These are phyloP conservation scores for Fraxinus albicans DNA, from an alignment of 305 asterid genomes.

Conservation along the genomic window DNA sequence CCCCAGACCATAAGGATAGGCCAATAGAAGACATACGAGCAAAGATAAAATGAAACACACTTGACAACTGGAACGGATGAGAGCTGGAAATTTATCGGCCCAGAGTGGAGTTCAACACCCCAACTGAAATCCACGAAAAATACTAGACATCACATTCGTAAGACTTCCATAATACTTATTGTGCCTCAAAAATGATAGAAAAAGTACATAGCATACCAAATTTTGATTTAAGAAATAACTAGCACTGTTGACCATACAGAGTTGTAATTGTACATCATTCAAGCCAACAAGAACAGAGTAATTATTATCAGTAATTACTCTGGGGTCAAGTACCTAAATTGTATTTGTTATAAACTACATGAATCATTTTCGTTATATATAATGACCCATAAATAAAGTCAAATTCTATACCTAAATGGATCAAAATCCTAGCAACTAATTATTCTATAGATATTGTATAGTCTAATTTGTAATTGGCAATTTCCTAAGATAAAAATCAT, in stretches of 20 bases:
- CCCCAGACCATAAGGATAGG: background rate
- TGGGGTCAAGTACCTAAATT: background rate
- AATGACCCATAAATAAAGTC: background rate
- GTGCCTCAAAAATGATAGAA: background rate
- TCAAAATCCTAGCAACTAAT: no score
- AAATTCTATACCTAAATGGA: no score
- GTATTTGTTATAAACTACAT: background rate
- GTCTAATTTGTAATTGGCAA: no score
- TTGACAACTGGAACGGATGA: background rate
- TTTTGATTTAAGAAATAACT: background rate
- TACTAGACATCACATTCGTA: background rate
- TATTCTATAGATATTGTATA: background rate
- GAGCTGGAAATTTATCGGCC: background rate
- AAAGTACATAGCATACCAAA: background rate
- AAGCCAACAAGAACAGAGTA: background rate
- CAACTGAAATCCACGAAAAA: background rate
- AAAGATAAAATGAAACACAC: background rate
- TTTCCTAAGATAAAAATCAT: no score
- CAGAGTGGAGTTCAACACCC: conserved; percentile 2
- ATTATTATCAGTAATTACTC: background rate
- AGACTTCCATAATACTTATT: background rate
- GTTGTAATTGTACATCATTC: background rate
- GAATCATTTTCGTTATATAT: background rate
- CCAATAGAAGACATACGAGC: background rate
- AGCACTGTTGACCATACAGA: background rate